Evolutionary conservation across 305 asterid species (phyloP).

Genomic region (Fraxinus xanthoxyloides): DNA sequence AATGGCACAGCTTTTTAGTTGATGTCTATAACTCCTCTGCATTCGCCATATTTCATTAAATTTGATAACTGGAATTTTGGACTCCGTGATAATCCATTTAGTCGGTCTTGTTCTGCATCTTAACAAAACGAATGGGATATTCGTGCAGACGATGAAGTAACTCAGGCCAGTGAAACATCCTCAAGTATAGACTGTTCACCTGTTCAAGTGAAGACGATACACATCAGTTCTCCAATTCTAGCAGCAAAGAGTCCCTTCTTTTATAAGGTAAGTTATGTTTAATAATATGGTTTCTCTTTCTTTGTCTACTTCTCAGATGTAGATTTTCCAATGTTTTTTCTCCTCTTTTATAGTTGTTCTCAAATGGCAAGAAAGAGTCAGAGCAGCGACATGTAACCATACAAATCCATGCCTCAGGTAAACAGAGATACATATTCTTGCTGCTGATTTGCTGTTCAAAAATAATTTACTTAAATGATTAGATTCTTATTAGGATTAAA

Average conservation of each 20-base stretch:
- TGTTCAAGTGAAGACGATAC: slow-evolving; percentile 50
- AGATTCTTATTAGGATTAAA: neutral
- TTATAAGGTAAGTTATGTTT: slow-evolving; percentile 48
- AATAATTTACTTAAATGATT: neutral
- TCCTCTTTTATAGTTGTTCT: slow-evolving; percentile 54
- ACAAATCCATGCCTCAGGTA: slow-evolving; percentile 74
- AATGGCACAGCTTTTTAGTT: slow-evolving; percentile 9
- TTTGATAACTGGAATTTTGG: slow-evolving; percentile 8
- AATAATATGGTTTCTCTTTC: slow-evolving; percentile 4
- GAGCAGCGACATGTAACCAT: slow-evolving; percentile 63
- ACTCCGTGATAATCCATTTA: neutral
- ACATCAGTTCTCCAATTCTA: slow-evolving; percentile 87
- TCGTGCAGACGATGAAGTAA: slow-evolving; percentile 46
- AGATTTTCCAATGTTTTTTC: slow-evolving; percentile 15
- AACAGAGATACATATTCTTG: slow-evolving; percentile 17
- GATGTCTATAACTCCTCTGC: neutral
- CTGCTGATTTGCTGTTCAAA: neutral
- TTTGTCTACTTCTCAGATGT: slow-evolving; percentile 7
- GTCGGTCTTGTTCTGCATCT: neutral
- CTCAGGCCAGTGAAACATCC: slow-evolving; percentile 27
- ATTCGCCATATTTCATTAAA: neutral
- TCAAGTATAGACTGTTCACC: slow-evolving; percentile 41
- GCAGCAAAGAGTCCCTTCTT: slow-evolving; percentile 84
- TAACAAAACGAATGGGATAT: slow-evolving; percentile 16
- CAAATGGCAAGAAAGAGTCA: slow-evolving; percentile 68